Evolutionary conservation across 495 filamentous ascomycete species (phyloP).

Genomic region (Aspergillus diversus): DNA sequence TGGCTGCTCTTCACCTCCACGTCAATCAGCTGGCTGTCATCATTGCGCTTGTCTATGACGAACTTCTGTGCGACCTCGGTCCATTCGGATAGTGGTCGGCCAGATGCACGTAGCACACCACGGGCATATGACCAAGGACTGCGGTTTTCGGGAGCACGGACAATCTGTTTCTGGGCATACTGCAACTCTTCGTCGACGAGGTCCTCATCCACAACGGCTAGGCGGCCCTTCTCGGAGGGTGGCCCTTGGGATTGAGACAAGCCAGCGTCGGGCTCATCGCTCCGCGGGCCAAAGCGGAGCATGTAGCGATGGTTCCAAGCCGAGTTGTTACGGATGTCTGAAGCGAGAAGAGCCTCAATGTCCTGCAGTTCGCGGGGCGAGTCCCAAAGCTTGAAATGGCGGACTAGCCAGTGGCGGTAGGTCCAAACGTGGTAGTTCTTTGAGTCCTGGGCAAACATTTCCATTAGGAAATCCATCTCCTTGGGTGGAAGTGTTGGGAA

Average conservation of each 20-base stretch:
- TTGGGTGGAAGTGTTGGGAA: constrained; percentile 59
- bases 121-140: constrained; percentile 90
- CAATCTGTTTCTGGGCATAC: constrained; percentile 71
- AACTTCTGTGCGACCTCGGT: constrained; percentile 70
- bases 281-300: constrained; percentile 72
- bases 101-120: constrained; percentile 70
- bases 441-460: constrained; percentile 82
- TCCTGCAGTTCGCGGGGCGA: constrained; percentile 65
- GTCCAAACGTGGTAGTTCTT: constrained; percentile 99
- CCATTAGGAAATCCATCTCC: constrained; percentile 74
- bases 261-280: constrained; percentile 37
- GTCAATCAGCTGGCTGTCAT: constrained; percentile 28
- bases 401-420: constrained; percentile 91
- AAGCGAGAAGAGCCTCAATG: constrained; percentile 67
- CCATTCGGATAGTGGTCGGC: constrained; percentile 57
- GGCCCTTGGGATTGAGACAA: constrained; percentile 49
- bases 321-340: constrained; percentile 91
- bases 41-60: constrained; percentile 53
- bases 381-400: constrained; percentile 76
- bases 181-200: constrained; percentile 74
- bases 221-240: constrained; percentile 45
- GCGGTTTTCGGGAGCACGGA: constrained; percentile 86
- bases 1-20: constrained; percentile 70
- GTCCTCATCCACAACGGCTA: constrained; percentile 55
- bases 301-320: constrained; percentile 98